Percentiles rank a stretch among this genome's conserved stretches.
phyloP scores from a whole-genome alignment of 208 protist genomes.

The Acanthamoeba sp. region DNA sequence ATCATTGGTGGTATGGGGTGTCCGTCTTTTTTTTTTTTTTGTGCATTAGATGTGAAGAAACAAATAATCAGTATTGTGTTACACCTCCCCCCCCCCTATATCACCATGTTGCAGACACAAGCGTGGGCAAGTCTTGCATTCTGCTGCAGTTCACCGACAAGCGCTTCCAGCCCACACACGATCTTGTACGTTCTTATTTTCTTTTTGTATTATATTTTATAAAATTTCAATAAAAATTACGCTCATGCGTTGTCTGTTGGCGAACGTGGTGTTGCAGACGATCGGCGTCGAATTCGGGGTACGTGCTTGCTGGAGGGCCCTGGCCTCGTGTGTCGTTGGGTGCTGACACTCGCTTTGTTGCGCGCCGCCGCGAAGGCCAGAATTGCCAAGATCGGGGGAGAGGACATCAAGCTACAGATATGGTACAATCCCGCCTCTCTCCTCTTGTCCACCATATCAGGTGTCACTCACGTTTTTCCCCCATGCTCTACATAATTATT shows the following conservation, averaged over 20 bases:
- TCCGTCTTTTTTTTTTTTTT: no score
- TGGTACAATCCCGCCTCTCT: constrained; percentile 92
- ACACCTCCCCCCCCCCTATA: neutral
- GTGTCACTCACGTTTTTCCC: no score
- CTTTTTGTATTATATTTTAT: neutral
- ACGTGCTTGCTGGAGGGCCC: neutral
- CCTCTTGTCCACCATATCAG: no score
- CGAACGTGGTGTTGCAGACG: constrained; percentile 86
- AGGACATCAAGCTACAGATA: constrained; percentile 99
- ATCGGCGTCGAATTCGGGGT: constrained; percentile 99
- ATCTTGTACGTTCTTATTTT: constrained; percentile 87
- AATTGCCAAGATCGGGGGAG: constrained; percentile 95
- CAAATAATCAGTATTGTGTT: neutral
- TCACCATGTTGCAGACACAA: constrained; percentile 72
- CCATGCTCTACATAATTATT: no score
- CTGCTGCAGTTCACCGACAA: constrained; percentile 99
- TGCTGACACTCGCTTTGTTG: neutral
- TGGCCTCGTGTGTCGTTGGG: neutral
- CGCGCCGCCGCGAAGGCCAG: constrained; percentile 87
- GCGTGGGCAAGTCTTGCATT: constrained; percentile 99
- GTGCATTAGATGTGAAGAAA: no score
- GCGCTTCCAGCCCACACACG: constrained; percentile 98
- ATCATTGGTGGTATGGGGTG: constrained; percentile 81
- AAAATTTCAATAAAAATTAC: neutral
- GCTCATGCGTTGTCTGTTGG: neutral